These are phyloP conservation scores for Zymoseptoria ardabiliae DNA, from an alignment of 2,329 filamentous ascomycete genomes.

Conservation along the genomic window DNA sequence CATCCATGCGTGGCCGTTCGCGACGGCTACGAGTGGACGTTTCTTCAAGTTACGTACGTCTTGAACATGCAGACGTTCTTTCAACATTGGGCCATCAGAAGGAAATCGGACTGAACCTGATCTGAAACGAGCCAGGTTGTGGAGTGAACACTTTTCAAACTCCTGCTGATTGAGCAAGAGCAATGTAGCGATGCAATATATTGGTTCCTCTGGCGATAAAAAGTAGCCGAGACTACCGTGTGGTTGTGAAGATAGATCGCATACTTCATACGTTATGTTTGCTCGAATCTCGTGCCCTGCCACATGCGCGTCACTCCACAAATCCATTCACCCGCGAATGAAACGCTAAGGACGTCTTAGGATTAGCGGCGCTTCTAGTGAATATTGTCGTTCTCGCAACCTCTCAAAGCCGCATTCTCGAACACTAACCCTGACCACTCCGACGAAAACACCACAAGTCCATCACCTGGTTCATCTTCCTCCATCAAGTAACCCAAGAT, in stretches of 20 bases:
- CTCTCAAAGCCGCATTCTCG: too few relatives aligned
- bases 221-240: not conserved
- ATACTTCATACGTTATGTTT: too few relatives aligned
- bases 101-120: not conserved
- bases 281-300: too few relatives aligned
- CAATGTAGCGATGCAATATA: not conserved
- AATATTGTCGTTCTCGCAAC: too few relatives aligned
- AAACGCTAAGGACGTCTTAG: too few relatives aligned
- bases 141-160: not conserved
- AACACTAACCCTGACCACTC: too few relatives aligned
- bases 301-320: too few relatives aligned
- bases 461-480: too few relatives aligned
- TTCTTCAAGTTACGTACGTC: slow-evolving; percentile 26
- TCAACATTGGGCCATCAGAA: not conserved
- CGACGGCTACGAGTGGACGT: slow-evolving; percentile 3
- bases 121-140: not conserved
- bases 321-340: too few relatives aligned
- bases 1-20: not conserved
- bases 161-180: not conserved
- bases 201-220: not conserved
- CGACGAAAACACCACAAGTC: too few relatives aligned
- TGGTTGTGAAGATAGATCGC: not conserved
- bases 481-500: too few relatives aligned
- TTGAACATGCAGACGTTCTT: slow-evolving; percentile 31
- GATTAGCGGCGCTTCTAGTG: too few relatives aligned